Conservation (phyloP, 108 stramenopile genomes). For the Skeletonema menzelii region DNA sequence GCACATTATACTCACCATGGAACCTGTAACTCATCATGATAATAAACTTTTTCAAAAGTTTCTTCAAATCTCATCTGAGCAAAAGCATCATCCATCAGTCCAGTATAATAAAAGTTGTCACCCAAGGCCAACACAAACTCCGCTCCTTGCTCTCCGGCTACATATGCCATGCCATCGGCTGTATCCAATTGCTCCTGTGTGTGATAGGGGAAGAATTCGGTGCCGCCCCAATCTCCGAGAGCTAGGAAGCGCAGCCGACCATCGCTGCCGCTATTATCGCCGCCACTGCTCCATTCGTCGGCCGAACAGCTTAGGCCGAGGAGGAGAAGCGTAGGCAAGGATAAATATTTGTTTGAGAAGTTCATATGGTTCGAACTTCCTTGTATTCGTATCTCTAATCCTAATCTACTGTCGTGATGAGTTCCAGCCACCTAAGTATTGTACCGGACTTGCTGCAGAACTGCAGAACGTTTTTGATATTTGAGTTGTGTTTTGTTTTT, state of each 20-base stretch:
- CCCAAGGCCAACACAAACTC: constrained; percentile 51
- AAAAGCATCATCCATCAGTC: constrained; percentile 17
- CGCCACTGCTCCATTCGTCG: not conserved
- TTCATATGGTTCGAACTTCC: no score
- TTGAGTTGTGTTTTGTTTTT: no score
- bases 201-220: constrained; percentile 34
- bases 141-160: constrained; percentile 17
- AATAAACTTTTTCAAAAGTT: constrained; percentile 54
- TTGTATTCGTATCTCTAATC: no score
- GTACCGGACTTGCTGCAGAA: no score
- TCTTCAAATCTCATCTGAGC: constrained; percentile 23
- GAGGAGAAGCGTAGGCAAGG: not conserved
- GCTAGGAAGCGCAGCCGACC: constrained; percentile 46
- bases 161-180: constrained; percentile 50
- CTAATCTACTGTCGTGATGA: no score
- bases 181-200: constrained; percentile 38
- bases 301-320: not conserved
- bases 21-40: constrained; percentile 27
- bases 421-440: no score
- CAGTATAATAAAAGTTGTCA: constrained; percentile 54
- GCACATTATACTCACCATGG: constrained; percentile 28
- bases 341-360: no score
- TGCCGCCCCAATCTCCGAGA: constrained; percentile 60
- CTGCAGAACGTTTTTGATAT: no score
- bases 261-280: not conserved